Base-by-base conservation (phyloP, 805 yeast genomes). In the Wickerhamia fluorescens region DNA sequence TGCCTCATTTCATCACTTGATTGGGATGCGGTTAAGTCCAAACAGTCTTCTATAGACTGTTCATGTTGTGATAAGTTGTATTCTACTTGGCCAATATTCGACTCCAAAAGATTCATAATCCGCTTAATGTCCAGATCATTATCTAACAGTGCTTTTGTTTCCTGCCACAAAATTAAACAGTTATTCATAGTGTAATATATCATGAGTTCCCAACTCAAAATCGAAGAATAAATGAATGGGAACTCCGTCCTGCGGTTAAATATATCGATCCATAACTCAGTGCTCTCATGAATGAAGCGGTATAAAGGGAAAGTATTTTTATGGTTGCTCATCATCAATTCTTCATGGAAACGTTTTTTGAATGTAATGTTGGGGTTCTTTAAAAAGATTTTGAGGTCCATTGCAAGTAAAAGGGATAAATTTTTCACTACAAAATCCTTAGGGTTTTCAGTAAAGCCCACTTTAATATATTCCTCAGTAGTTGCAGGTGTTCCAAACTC, bases 81-180 rank as follows among this genome's bases (percentile, higher is more conserved):
- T 35, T 63, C 70, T 30, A 62, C 40, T 5, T 31, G 21, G 14
- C 47, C 42, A 13, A 60, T 38, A 29, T 52, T 49, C 17, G 55
- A 44, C 10, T 33, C 49, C 18, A 81, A 51, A 23, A 78, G 52
- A 17, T 66, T 55, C 21, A 66, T 47, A 10, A 78, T 58, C 25
- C 71, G 65, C 3, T 67, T 68, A 23, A 72, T 62, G 45, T 82
- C 83, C 9, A 58, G 69, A 0, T 41, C 37, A 26, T 61, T 61
- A 16, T 50, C 55, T 31, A 55, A 44, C 31, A 47, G 52, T 1
- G 85, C 79, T 21, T 62, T 61, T 1, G 88, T 71, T 28, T 66
- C 71, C 36, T 69, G 72, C 89, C 92, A 82, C 24, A 79, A 57
- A 23, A 67, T 64, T 40, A 80, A 56, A 31, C 78, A 65, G 36